Evolutionary conservation across 2,329 filamentous ascomycete genomes (phyloP).

Genomic region (Sarocladium brachiariae): DNA sequence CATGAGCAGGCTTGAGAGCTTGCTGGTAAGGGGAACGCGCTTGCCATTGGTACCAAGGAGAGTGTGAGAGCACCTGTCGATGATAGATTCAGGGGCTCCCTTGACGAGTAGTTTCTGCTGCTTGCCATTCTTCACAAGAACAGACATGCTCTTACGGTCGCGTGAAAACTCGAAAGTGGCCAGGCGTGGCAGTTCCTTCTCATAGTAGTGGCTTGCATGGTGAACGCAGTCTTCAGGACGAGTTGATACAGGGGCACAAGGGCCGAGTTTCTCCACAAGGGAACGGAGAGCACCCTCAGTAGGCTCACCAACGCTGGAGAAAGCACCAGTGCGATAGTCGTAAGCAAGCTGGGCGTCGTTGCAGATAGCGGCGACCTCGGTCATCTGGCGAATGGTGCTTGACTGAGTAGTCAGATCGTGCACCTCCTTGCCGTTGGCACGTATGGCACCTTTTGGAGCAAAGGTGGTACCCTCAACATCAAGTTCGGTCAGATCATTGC

Average conservation of each 20-base stretch:
- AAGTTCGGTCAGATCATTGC: constrained; percentile 72
- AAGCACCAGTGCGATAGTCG: constrained; percentile 67
- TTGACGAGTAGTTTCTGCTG: constrained; percentile 85
- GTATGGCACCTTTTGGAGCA: constrained; percentile 71
- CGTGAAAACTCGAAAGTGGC: constrained; percentile 95
- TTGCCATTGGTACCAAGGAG: constrained; percentile 73
- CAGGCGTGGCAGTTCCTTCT: constrained; percentile 64
- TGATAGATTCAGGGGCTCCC: constrained; percentile 88
- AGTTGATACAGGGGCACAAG: constrained; percentile 53
- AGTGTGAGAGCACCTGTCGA: constrained; percentile 83
- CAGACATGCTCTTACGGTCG: constrained; percentile 99
- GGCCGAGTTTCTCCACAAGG: constrained; percentile 90
- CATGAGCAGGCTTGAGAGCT: constrained; percentile 62
- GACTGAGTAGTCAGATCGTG: constrained; percentile 65
- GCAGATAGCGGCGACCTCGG: constrained; percentile 67
- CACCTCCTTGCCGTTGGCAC: constrained; percentile 59
- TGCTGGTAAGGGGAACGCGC: constrained; percentile 63
- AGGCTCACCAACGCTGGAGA: constrained; percentile 82
- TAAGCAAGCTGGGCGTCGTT: constrained; percentile 83
- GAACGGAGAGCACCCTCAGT: constrained; percentile 91
- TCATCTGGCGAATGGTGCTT: constrained; percentile 71
- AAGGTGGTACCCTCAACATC: constrained; percentile 92
- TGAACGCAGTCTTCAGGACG: constrained; percentile 62
- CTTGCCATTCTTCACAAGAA: constrained; percentile 66
- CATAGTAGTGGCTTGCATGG: constrained; percentile 78